Evolutionary conservation across 2,329 filamentous ascomycete genomes (phyloP), one percentile per base, ranked within the genome.

Genomic region (Grosmannia huntii): DNA sequence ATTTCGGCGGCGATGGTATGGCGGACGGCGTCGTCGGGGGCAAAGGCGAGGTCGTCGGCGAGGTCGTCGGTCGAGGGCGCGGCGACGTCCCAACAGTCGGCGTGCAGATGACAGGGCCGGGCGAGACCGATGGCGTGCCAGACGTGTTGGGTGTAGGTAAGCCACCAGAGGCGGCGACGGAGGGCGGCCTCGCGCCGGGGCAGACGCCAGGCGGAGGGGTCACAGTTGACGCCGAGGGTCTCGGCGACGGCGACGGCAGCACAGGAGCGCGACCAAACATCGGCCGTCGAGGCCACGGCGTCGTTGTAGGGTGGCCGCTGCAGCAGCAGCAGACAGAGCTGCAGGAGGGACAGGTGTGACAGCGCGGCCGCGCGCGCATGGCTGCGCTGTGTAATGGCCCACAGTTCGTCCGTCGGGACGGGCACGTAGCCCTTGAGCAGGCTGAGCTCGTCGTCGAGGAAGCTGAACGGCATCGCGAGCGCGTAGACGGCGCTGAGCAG

Each of bases 161-260:
- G 41, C 65, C 65, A 66, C 65, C 65, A 66, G 3, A 66, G 62
- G 48, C 65, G 62, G 14, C 64, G 61, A 4, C 65, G 63, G 12
- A 66, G 57, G 14, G 62, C 62, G 1, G 62, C 57, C 57, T 66
- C 64, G n/a, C 56, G 19, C 10, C 62, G 59, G 7, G 65, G 64
- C n/a, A 66, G 61, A 1, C 62, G 60, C 65, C 64, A 66, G 14
- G 25, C 50, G 3, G 51, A 27, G 0, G 65, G 64, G 31, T 66
- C 64, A 4, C 65, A 19, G 28, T 63, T 62, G 10, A 66, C 23
- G 5, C 65, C 65, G 12, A 66, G 60, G 5, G 49, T 66, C 59
- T 66, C 65, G 4, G 64, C 64, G 1, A 65, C 56, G 1, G 64
- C 60, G 5, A 66, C n/a, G 3, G 65, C 60, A 1, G 64, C 59